Conservation (phyloP, 257 asterid species). For the Asclepias syriaca region DNA sequence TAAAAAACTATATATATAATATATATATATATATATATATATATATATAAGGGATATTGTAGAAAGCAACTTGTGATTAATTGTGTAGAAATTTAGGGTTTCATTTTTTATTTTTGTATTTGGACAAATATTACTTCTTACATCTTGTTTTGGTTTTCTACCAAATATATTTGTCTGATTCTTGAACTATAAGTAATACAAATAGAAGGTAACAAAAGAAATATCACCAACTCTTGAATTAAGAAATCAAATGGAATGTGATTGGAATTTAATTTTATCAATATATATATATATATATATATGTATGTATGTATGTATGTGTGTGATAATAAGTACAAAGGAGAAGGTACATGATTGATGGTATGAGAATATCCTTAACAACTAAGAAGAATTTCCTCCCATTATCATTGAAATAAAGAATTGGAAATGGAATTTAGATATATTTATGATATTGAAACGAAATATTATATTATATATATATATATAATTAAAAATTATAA, state of each 20-base stretch:
- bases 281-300: too few relatives aligned
- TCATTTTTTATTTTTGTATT: not conserved
- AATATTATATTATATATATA: too few relatives aligned
- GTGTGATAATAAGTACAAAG: constrained; percentile 42
- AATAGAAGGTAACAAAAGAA: constrained; percentile 34
- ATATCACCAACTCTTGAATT: constrained; percentile 38
- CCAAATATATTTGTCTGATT: constrained; percentile 41
- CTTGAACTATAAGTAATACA: constrained; percentile 35
- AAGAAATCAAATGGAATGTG: constrained; percentile 36
- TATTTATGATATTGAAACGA: too few relatives aligned
- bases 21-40: too few relatives aligned
- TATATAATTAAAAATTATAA: not conserved
- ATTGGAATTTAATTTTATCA: constrained; percentile 36
- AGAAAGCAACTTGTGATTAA: not conserved
- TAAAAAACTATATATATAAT: too few relatives aligned
- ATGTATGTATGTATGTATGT: too few relatives aligned
- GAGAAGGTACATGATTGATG: constrained; percentile 78
- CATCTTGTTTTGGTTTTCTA: constrained; percentile 6
- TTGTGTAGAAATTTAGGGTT: not conserved
- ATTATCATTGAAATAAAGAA: constrained; percentile 4
- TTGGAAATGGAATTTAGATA: not conserved
- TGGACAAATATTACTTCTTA: not conserved
- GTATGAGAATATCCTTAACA: not conserved
- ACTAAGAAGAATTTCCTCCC: constrained; percentile 11
- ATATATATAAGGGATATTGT: not conserved